Evolutionary conservation across 257 asterid species (phyloP).

Genomic region (Ligustrum vulgare): DNA sequence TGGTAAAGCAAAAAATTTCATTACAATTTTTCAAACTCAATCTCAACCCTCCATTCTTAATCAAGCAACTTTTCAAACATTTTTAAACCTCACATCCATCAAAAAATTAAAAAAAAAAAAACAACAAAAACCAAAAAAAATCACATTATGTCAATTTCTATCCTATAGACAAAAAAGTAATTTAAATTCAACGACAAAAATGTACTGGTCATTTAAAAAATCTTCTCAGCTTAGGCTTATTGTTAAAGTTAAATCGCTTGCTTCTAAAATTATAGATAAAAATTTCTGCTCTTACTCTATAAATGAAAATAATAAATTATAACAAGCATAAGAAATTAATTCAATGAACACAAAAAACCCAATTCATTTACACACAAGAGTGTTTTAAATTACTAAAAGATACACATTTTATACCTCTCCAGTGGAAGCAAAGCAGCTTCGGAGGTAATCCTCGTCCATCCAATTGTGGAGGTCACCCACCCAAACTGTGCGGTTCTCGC

Average conservation of each 20-base stretch:
- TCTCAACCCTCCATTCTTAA: no score
- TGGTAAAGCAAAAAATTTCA: no score
- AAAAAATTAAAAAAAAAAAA: background rate
- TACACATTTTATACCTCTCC: slow-evolving; percentile 56
- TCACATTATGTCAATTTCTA: no score
- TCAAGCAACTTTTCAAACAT: no score
- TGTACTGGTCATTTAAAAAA: background rate
- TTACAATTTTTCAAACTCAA: no score
- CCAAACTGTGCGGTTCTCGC: slow-evolving; percentile 93
- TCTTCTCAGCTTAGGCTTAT: background rate
- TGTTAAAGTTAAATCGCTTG: background rate
- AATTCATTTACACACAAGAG: no score
- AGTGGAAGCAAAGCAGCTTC: slow-evolving; percentile 84
- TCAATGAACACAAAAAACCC: background rate
- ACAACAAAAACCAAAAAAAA: no score
- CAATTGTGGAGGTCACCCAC: slow-evolving; percentile 88
- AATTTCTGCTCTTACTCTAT: background rate
- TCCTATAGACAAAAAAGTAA: background rate
- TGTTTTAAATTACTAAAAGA: no score
- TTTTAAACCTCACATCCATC: no score
- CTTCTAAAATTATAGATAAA: background rate
- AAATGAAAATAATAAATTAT: background rate
- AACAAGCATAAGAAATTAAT: background rate
- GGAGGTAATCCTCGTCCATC: slow-evolving; percentile 99
- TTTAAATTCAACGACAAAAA: background rate